Base-by-base conservation (phyloP, 129 eudicot species). In the Centrapalus pauciflorus region DNA sequence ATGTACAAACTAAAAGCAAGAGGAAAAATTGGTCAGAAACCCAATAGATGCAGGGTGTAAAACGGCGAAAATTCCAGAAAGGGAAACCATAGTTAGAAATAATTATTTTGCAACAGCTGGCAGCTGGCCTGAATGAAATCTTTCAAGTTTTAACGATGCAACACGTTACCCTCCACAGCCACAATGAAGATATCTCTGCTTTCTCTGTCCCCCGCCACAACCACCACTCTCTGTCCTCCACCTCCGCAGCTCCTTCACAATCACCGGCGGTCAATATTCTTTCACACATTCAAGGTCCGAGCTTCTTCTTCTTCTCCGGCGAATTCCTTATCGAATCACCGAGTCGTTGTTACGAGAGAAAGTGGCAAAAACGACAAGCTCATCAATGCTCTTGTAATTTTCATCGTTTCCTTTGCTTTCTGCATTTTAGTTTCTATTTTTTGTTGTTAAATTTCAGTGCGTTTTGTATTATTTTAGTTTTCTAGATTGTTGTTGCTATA, bases 301-400 rank as follows among this genome's bases (percentile, higher is more conserved):
- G 79, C 57, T 10, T 66, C 73, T 37, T n/a, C 73, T 37, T n/a
- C 57, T 21, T 58, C 51, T 55, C 60, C 76, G 27, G 27, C 35
- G 32, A 32, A 66, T 33, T 63, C 82, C 27, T 58, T 46, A 1
- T 69, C 84, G 10, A 66, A 35, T 32, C 84, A 83, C 17, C 75
- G 76, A 11, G 98, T 92, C 20, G 95, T 92, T 30, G 98, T 92
- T 24, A 92, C 98, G 17, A 77, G 96, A 69, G 98, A 92, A 72
- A 89, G 89, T n/a, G 98, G 98, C 70, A 92, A 92, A 63, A 92
- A 92, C 72, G 77, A 54, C 23, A 92, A 85, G 79, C 96, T 92
- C 81, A 83, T 92, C 70, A 70, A 49, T 20, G 87, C 98, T 32
- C 81, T 92, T 72, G 98, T 92, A 88, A 60, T 20, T 28, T 33